Base-by-base conservation (phyloP, 805 yeast genomes). In the Candida hungchunana region DNA sequence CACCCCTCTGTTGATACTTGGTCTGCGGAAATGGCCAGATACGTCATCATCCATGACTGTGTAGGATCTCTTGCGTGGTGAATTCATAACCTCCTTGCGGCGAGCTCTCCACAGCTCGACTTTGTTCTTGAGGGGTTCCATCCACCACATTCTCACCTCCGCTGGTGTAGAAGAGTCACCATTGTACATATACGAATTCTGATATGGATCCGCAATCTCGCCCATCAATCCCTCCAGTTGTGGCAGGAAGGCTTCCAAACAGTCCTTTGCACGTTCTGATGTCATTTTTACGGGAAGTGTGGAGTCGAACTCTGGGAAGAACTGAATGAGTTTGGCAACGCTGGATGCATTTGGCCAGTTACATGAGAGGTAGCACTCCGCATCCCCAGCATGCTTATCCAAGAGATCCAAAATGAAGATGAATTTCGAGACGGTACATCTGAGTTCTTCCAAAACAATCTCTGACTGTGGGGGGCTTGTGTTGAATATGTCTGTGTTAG, bases 41-140 rank as follows among this genome's bases (percentile, higher is more conserved):
- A 17, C 22, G 29, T 29, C 29, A 17, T 31, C 35, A 17, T 35
- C 40, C 43, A 39, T 36, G 11, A 18, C 28, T 6, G 29, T 32
- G 26, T 35, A 39, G 4, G 43, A 35, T 7, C 43, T 30, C 32
- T 39, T 39, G 9, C 43, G 24, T 18, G 43, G 43, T 4, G 40
- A 35, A n/a, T 22, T 24, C 6, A 15, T 14, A 7, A 28, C n/a
- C 9, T 22, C n/a, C 28, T 5, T 17, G 9, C 18, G 2, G 10
- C 32, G 33, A 10, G 7, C 15, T 7, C 27, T 9, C 43, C 37
- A 39, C 4, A 23, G 14, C 12, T 36, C 37, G 9, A 39, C 34
- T 21, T 39, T 39, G 19, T 15, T 10, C 3, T n/a, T 15, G 13
- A 39, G 33, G 3, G 20, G 13, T 2, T 29, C 31, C 20, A 31